Evolutionary conservation across 2,329 filamentous ascomycete species (phyloP).

Genomic region (Ceratocystis huliohia): DNA sequence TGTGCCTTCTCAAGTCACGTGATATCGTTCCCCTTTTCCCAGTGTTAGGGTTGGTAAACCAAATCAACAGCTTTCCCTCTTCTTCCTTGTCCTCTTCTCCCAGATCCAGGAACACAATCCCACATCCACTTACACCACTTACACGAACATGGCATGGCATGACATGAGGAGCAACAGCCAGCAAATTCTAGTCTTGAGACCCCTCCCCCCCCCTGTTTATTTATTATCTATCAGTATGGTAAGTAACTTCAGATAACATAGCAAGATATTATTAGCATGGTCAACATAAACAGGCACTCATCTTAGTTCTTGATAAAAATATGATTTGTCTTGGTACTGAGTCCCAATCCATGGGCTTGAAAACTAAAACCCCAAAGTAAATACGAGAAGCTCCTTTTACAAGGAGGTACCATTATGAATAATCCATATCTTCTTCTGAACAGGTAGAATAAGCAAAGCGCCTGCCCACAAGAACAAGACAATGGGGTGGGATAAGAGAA

Average conservation of each 20-base stretch:
- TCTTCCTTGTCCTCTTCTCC: neutral
- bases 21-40: no score
- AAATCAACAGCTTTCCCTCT: no score
- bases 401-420: neutral
- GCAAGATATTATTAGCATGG: neutral
- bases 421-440: neutral
- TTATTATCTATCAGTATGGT: no score
- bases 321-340: conserved; percentile 16
- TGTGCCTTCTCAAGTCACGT: no score
- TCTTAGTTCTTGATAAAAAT: neutral
- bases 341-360: conserved; percentile 10
- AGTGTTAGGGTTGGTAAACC: no score
- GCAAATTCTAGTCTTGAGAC: no score
- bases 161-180: neutral
- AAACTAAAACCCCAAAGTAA: neutral
- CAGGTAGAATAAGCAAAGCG: no score
- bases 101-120: neutral
- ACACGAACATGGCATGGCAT: neutral
- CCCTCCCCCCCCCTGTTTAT: no score
- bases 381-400: neutral
- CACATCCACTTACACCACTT: neutral
- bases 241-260: no score
- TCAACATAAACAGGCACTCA: neutral
- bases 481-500: neutral
- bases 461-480: neutral